phyloP scores from a whole-genome alignment of 2,329 filamentous ascomycete genomes.

The Sclerotiophoma versabilis region DNA sequence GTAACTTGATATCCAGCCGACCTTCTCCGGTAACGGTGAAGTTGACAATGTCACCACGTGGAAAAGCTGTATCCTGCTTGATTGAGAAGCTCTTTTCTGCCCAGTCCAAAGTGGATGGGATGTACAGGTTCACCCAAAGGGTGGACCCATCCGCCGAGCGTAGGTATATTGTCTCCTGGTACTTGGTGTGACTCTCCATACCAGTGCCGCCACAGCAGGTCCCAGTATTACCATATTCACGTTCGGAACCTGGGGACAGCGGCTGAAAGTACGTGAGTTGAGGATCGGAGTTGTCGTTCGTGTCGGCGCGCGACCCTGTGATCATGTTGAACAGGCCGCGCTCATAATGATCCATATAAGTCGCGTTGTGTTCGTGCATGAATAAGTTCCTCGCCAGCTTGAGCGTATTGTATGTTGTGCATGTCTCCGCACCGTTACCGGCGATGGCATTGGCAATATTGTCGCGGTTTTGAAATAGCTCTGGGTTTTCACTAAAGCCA shows the following conservation, averaged over 20 bases:
- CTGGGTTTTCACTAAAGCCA: conserved; percentile 3
- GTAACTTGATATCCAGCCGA: background rate
- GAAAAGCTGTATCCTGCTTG: background rate
- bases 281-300: background rate
- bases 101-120: background rate
- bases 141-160: background rate
- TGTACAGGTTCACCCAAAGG: conserved; percentile 4
- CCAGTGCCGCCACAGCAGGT: conserved; percentile 6
- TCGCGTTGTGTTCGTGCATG: conserved; percentile 5
- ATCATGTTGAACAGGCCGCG: conserved; percentile 8
- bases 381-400: conserved; percentile 7
- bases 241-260: background rate
- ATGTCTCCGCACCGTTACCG: conserved; percentile 4
- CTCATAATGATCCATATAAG: conserved; percentile 10
- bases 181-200: conserved; percentile 10
- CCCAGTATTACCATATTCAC: conserved; percentile 2
- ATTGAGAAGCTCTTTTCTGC: background rate
- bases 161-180: conserved; percentile 7
- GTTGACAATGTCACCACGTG: background rate
- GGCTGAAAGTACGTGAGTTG: conserved; percentile 8
- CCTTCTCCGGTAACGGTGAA: background rate
- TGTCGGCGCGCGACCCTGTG: conserved; percentile 5
- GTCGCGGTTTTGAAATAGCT: conserved; percentile 7
- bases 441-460: conserved; percentile 8
- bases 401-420: conserved; percentile 8